Evolutionary conservation across 2,329 filamentous ascomycete species (phyloP), one percentile per base, ranked within the genome.

Genomic region (Aspergillus sp.): DNA sequence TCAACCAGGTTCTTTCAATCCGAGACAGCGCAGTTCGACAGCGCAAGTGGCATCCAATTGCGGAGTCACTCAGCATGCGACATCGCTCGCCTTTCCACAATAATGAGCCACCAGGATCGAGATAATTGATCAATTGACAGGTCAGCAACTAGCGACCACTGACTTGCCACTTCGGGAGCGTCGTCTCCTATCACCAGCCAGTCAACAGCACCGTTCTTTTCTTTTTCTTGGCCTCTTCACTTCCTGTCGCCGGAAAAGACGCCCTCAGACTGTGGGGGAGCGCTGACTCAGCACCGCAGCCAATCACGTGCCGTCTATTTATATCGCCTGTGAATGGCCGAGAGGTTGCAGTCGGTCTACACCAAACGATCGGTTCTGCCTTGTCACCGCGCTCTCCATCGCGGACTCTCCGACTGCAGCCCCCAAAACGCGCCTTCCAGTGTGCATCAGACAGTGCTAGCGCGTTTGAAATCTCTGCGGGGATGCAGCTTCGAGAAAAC

Each of bases 291-390:
- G 45, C 55, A n/a, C 2, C 46, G 31, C 37, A 41, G 19, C 59
- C 59, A 60, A 63, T 52, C 61, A 63, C 61, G 59, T 62, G 61
- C 55, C 27, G 17, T 35, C 57, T 62, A 62, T 62, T 63, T 61
- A 59, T 61, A 59, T 56, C 49, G 49, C 23, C 37, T 33, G 47
- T 50, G 46, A 41, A 31, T 21, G 35, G 9, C n/a, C 23, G 35
- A 35, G n/a, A 17, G 15, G 27, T 31, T 24, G 12, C 6, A 39
- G 31, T 21, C 24, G 15, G 27, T 31, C 44, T 31, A 46, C 44
- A 24, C 44, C 23, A 46, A 24, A 15, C 19, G 7, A 23, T 41
- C 35, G 35, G n/a, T 51, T 24, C 39, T 35, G 39, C 49, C 51
- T 46, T 37, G 51, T 40, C 52, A 39, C 31, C 9, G 14, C 21